Evolutionary conservation across 257 asterid genomes (phyloP).

Genomic region (Cruciata laevipes): DNA sequence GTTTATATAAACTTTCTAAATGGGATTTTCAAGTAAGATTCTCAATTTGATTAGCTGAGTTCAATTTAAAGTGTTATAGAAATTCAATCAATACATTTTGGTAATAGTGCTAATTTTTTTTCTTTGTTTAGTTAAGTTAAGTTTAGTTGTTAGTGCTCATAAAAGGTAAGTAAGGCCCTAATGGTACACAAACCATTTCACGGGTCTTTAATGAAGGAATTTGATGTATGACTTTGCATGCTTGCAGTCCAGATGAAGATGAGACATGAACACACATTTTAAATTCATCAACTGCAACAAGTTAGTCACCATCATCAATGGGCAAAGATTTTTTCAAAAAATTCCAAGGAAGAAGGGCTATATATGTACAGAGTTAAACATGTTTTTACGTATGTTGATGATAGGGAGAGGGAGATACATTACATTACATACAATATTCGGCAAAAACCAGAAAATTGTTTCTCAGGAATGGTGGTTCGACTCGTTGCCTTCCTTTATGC

Average conservation of each 20-base stretch:
- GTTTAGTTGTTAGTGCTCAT: no score
- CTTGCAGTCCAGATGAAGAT: slow-evolving; percentile 13
- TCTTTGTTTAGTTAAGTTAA: no score
- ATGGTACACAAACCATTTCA: slow-evolving; percentile 24
- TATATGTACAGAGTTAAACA: slow-evolving; percentile 65
- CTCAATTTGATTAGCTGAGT: no score
- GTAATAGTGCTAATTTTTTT: no score
- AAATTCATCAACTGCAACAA: background rate
- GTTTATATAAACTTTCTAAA: no score
- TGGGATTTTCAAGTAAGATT: no score
- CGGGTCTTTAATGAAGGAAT: slow-evolving; percentile 36
- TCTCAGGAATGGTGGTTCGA: slow-evolving; percentile 35
- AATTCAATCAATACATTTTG: no score
- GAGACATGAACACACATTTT: slow-evolving; percentile 15
- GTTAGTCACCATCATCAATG: slow-evolving; percentile 46
- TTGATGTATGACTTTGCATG: slow-evolving; percentile 41
- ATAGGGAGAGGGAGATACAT: slow-evolving; percentile 17
- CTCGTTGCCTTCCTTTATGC: slow-evolving; percentile 81
- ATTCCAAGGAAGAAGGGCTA: slow-evolving; percentile 30
- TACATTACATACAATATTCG: slow-evolving; percentile 40
- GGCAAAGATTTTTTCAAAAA: slow-evolving; percentile 36
- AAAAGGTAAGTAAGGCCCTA: slow-evolving; percentile 44
- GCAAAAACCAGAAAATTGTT: slow-evolving; percentile 8
- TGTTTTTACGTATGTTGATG: slow-evolving; percentile 38
- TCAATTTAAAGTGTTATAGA: no score